Conservation (phyloP, 352 stramenopile genomes). For the Phytophthora idaei region DNA sequence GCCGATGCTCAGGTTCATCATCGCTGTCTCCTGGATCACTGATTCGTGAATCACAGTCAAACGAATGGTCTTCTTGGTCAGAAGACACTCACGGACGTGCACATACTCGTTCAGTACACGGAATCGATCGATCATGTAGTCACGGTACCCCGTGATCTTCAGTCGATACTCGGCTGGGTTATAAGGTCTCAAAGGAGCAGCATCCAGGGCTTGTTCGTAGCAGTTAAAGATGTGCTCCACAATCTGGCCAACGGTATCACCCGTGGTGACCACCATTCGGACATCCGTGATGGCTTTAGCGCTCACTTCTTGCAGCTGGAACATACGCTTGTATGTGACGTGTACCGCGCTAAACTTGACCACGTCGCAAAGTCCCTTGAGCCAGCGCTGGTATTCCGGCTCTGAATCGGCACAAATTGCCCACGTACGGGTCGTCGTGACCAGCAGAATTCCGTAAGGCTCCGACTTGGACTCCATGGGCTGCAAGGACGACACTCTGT, state of each 20-base stretch:
- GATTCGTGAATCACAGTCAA: conserved; percentile 88
- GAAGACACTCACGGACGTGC: conserved; percentile 82
- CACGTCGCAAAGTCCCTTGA: conserved; percentile 78
- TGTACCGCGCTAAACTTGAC: conserved; percentile 85
- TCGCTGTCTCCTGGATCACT: conserved; percentile 82
- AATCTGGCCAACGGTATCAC: conserved; percentile 87
- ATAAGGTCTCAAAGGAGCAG: conserved; percentile 75
- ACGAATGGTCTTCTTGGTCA: conserved; percentile 88
- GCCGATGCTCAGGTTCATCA: conserved; percentile 79
- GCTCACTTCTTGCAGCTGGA: conserved; percentile 86
- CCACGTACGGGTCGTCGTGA: conserved; percentile 82
- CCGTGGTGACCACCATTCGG: conserved; percentile 82
- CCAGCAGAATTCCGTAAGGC: conserved; percentile 77
- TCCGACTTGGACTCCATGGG: conserved; percentile 70
- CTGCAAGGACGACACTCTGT: conserved; percentile 81
- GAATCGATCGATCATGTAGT: conserved; percentile 87
- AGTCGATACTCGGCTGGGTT: conserved; percentile 82
- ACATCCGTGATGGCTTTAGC: conserved; percentile 84
- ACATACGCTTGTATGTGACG: conserved; percentile 83
- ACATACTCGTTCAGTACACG: conserved; percentile 89
- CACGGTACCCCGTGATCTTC: conserved; percentile 86
- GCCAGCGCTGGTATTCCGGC: conserved; percentile 78
- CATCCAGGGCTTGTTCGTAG: conserved; percentile 83
- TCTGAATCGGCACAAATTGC: conserved; percentile 76
- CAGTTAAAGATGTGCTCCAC: conserved; percentile 91